These are phyloP conservation scores for Lepiota venenata DNA, from an alignment of 768 basidiomycete genomes.

Conservation along the genomic window DNA sequence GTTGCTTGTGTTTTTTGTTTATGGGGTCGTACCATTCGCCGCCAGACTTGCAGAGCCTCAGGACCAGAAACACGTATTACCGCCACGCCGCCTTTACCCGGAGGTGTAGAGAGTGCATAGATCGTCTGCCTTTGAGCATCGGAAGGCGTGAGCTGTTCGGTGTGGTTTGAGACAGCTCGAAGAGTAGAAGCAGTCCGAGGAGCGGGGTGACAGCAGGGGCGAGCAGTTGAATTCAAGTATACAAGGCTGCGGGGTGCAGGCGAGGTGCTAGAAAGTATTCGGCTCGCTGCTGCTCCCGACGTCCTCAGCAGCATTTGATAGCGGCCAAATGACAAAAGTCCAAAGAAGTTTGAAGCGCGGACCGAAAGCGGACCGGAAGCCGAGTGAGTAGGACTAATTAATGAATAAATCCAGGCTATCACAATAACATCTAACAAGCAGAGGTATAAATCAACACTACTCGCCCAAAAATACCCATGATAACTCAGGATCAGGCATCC, in stretches of 20 bases:
- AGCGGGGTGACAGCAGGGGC: background rate
- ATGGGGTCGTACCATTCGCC: conserved; percentile 45
- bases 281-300: too few relatives aligned
- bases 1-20: conserved; percentile 9
- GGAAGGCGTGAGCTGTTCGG: conserved; percentile 25
- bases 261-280: too few relatives aligned
- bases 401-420: background rate
- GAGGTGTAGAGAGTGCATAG: conserved; percentile 85
- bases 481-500: background rate
- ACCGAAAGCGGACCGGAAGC: too few relatives aligned
- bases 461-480: background rate
- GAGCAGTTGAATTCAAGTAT: too few relatives aligned
- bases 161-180: background rate
- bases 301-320: too few relatives aligned
- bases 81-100: conserved; percentile 81
- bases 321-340: too few relatives aligned
- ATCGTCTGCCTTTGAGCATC: conserved; percentile 71
- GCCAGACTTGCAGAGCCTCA: conserved; percentile 60
- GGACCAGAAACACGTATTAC: conserved; percentile 84
- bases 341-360: too few relatives aligned
- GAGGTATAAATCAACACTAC: background rate
- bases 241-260: too few relatives aligned
- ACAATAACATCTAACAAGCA: background rate
- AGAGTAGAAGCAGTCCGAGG: background rate
- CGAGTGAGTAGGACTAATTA: background rate